A percentile compares a stretch with the other conserved stretches of the same genome.
Conservation (phyloP, 1,139 yeast genomes). For the Debaryomyces subglobosus region DNA sequence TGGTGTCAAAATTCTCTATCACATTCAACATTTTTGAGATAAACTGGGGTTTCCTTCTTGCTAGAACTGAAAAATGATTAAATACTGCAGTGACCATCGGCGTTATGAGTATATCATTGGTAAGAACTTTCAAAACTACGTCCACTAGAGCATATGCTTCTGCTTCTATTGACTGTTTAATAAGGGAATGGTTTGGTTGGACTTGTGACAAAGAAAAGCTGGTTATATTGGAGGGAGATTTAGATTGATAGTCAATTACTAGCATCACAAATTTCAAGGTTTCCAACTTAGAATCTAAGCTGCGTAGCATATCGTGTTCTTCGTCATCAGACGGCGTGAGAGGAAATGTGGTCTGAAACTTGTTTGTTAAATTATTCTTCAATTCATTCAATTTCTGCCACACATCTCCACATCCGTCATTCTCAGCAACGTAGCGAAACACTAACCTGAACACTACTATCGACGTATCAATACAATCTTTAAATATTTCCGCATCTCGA, state of each 20-base stretch:
- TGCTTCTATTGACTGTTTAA: slow-evolving; percentile 61
- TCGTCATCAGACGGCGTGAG: slow-evolving; percentile 47
- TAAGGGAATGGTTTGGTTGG: slow-evolving; percentile 66
- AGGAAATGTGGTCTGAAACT: slow-evolving; percentile 46
- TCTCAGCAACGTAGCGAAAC: slow-evolving; percentile 45
- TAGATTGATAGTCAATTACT: slow-evolving; percentile 71
- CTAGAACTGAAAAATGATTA: slow-evolving; percentile 52
- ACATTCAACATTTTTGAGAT: slow-evolving; percentile 46
- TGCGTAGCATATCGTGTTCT: slow-evolving; percentile 53
- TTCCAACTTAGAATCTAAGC: slow-evolving; percentile 63
- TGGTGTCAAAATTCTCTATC: slow-evolving; percentile 44
- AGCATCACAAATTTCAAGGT: slow-evolving; percentile 72
- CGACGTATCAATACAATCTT: slow-evolving; percentile 37
- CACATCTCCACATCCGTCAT: slow-evolving; percentile 44
- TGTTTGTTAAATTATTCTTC: slow-evolving; percentile 40
- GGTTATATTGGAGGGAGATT: slow-evolving; percentile 37
- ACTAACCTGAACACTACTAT: slow-evolving; percentile 42
- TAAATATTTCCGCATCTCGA: slow-evolving; percentile 33
- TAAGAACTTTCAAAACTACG: slow-evolving; percentile 56
- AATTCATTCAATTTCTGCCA: slow-evolving; percentile 49
- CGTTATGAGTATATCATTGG: slow-evolving; percentile 57
- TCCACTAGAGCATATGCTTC: slow-evolving; percentile 77
- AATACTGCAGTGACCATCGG: slow-evolving; percentile 59
- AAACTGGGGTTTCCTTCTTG: slow-evolving; percentile 60
- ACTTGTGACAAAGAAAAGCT: slow-evolving; percentile 64